These are phyloP conservation scores for Cotoneaster glaucophyllus DNA, from an alignment of 306 rosid species.

Conservation along the genomic window DNA sequence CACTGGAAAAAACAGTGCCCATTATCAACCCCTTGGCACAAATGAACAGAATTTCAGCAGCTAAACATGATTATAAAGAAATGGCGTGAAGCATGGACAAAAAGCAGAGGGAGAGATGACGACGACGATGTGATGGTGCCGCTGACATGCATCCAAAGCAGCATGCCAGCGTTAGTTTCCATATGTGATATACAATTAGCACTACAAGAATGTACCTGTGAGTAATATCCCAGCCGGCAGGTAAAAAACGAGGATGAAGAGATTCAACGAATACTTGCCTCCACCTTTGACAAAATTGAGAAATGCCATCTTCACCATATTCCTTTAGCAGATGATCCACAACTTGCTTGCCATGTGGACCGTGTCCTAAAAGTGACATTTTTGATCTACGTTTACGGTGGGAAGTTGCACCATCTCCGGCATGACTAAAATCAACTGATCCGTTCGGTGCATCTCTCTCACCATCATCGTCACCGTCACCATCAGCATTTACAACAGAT, in stretches of 20 bases:
- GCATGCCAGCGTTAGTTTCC: background rate
- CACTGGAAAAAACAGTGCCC: conserved; percentile 68
- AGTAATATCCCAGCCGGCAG: conserved; percentile 84
- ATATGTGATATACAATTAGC: background rate
- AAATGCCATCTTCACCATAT: conserved; percentile 67
- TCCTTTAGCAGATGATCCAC: conserved; percentile 71
- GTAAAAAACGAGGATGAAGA: conserved; percentile 79
- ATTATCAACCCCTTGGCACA: conserved; percentile 52
- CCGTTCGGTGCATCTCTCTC: conserved; percentile 23
- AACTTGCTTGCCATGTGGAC: conserved; percentile 90
- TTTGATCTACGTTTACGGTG: conserved; percentile 47
- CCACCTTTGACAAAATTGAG: conserved; percentile 84
- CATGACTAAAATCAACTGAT: conserved; percentile 15
- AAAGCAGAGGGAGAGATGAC: too few relatives aligned
- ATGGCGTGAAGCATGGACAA: background rate
- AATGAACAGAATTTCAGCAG: conserved; percentile 38
- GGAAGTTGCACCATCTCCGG: conserved; percentile 20
- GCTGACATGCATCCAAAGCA: background rate
- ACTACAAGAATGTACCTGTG: conserved; percentile 58
- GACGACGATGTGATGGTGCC: too few relatives aligned
- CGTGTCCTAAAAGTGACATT: conserved; percentile 82
- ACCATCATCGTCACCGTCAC: background rate
- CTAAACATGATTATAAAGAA: background rate
- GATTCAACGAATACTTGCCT: conserved; percentile 82
- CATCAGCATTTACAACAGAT: conserved; percentile 23